A percentile compares a stretch with the other conserved stretches of the same genome.
Conservation (phyloP, 2,329 filamentous ascomycete species). For the Trichoderma gracile region DNA sequence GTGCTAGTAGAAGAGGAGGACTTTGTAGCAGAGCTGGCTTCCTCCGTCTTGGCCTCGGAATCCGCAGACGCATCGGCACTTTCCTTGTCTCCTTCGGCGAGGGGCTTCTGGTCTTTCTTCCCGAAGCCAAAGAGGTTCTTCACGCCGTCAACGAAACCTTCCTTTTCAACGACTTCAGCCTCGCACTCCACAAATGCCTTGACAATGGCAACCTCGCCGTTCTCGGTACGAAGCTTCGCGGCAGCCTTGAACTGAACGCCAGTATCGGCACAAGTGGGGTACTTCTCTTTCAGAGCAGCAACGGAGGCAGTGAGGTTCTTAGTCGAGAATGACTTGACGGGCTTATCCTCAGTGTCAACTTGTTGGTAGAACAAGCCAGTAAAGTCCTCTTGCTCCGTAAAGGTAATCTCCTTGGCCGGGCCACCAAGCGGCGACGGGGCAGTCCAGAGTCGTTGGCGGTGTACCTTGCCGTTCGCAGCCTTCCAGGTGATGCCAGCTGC, state of each 20-base stretch:
- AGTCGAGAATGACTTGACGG: conserved; percentile 68
- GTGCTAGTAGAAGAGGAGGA: conserved; percentile 34
- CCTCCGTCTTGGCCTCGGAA: conserved; percentile 48
- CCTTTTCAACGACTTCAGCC: conserved; percentile 70
- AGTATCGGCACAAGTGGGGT: conserved; percentile 68
- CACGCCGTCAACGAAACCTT: conserved; percentile 84
- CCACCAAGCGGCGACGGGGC: conserved; percentile 72
- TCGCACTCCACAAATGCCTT: conserved; percentile 84
- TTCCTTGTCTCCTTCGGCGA: conserved; percentile 66
- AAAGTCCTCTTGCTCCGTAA: conserved; percentile 82
- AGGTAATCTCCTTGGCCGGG: conserved; percentile 77
- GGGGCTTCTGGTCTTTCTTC: conserved; percentile 77
- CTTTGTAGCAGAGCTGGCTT: conserved; percentile 35
- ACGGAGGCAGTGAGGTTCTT: conserved; percentile 85
- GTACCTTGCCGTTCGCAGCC: conserved; percentile 65
- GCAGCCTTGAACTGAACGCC: conserved; percentile 80
- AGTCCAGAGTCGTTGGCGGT: conserved; percentile 81
- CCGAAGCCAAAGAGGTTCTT: conserved; percentile 97
- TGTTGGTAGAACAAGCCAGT: conserved; percentile 77
- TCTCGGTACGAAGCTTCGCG: conserved; percentile 68
- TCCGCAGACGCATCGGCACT: conserved; percentile 39
- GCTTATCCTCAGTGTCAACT: conserved; percentile 58
- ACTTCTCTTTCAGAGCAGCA: conserved; percentile 73
- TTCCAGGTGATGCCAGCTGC: conserved; percentile 74
- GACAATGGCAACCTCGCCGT: conserved; percentile 77